A percentile compares a stretch with the other conserved stretches of the same genome.
Evolutionary conservation across 1,139 yeast genomes (phyloP).

Genomic region (Zhuliangozyma parablackwelliae): DNA sequence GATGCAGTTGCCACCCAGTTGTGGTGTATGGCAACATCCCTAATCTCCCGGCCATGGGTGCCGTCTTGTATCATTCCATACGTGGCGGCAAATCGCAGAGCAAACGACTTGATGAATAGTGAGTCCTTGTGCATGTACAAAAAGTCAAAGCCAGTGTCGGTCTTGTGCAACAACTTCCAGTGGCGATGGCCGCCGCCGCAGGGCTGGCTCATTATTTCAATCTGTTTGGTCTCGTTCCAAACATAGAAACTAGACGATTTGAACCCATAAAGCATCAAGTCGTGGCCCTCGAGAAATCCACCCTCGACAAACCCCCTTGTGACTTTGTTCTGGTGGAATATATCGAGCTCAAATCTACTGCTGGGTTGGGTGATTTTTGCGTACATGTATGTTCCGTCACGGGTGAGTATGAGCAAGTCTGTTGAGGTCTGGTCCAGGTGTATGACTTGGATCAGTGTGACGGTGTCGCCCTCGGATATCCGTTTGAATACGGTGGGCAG

Average conservation of each 20-base stretch:
- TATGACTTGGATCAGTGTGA: constrained; percentile 51
- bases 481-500: constrained; percentile 41
- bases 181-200: constrained; percentile 93
- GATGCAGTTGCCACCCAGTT: constrained; percentile 66
- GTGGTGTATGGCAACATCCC: constrained; percentile 55
- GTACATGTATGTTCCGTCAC: constrained; percentile 60
- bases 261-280: constrained; percentile 72
- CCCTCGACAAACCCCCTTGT: constrained; percentile 83
- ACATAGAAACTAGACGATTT: constrained; percentile 72
- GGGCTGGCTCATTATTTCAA: constrained; percentile 62
- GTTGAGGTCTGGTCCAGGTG: constrained; percentile 14
- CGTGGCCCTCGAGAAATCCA: constrained; percentile 45
- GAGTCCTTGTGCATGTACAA: constrained; percentile 56
- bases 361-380: constrained; percentile 14
- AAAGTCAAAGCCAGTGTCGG: constrained; percentile 14
- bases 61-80: constrained; percentile 47
- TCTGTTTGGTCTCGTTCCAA: constrained; percentile 78
- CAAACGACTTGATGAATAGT: constrained; percentile 24
- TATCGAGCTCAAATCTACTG: constrained; percentile 13
- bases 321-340: constrained; percentile 58
- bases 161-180: constrained; percentile 51
- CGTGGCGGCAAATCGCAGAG: constrained; percentile 15
- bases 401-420: constrained; percentile 44
- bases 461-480: constrained; percentile 68
- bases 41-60: constrained; percentile 85